Conservation (phyloP, 257 asterid genomes). For the Solanum piurae region DNA sequence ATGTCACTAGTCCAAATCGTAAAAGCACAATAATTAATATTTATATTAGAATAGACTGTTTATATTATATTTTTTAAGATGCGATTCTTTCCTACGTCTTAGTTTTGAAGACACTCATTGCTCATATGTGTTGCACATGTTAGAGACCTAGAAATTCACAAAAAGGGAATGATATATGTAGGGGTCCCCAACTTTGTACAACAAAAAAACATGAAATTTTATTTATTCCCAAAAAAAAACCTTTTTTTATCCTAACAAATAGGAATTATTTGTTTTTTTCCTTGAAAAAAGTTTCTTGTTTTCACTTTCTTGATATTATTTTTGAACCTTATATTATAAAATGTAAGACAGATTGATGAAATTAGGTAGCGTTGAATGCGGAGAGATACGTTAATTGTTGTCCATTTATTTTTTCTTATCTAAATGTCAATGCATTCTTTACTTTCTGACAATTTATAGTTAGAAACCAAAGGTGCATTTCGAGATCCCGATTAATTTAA, state of each 20-base stretch:
- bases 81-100: not conserved
- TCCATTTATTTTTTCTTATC: not conserved
- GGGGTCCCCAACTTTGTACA: not conserved
- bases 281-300: not conserved
- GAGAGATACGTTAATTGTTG: not conserved
- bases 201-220: not conserved
- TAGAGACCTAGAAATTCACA: not conserved
- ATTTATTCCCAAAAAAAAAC: not conserved
- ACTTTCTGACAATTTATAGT: not conserved
- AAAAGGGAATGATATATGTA: not conserved
- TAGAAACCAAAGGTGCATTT: not conserved
- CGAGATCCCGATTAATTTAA: rapidly evolving
- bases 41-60: too few relatives aligned
- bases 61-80: too few relatives aligned
- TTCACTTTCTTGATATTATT: not conserved
- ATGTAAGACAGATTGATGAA: not conserved
- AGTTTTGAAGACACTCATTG: too few relatives aligned
- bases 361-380: conserved; percentile 1
- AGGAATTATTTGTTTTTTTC: not conserved
- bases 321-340: not conserved
- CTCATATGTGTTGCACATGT: not conserved
- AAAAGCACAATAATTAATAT: rapidly evolving
- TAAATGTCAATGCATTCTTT: not conserved
- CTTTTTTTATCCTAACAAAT: not conserved
- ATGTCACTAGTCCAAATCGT: rapidly evolving